Base-by-base conservation (phyloP, 2,329 filamentous ascomycete species). In the Xylaria sp. region DNA sequence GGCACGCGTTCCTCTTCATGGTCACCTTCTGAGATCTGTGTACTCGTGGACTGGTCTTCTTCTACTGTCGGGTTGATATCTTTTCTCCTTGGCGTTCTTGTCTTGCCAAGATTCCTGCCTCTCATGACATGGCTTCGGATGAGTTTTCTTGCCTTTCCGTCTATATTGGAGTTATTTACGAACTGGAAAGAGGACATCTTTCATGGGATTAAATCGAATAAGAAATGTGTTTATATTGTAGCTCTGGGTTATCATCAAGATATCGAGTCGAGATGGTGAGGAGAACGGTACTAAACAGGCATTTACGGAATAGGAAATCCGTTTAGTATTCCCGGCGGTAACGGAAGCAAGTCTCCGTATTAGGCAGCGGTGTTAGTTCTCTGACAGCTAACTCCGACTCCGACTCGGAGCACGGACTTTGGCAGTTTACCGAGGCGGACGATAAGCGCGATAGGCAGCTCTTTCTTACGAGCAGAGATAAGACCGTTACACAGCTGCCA, bases 91-190 rank as follows among this genome's bases (percentile, higher is more conserved):
- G 52, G 49, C 7, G 10, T 10, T 50, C 57, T 59, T 44, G 51
- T 56, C 52, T 67, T 66, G 35, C 65, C 65, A 11, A 56, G 34
- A 37, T 67, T 66, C 23, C 23, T 30, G 23, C 23, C 54, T 55
- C 61, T 67, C 66, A 67, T 67, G 13, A 66, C 66, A 63, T 67
- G 63, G 23, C 65, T 60, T 34, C 63, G 59, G 18, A 67, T 67
- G 16, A 59, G 57, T 51, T 59, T 64, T 42, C 61, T 64, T 23
- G 63, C 49, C 18, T 55, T 53, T 1, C 13, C 34, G 34, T 63
- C 61, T 53, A 63, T 63, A 9, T 54, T 42, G 7, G 60, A 54
- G n/a, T 61, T 54, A 52, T 66, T 56, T 9, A 64, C 61, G 39
- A 65, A 66, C 5, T 49, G 46, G 30, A 62, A 65, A 4, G 57